Conservation (phyloP, 225 moss, liverwort and hornwort genomes). For the Thuidium tamariscinum region DNA sequence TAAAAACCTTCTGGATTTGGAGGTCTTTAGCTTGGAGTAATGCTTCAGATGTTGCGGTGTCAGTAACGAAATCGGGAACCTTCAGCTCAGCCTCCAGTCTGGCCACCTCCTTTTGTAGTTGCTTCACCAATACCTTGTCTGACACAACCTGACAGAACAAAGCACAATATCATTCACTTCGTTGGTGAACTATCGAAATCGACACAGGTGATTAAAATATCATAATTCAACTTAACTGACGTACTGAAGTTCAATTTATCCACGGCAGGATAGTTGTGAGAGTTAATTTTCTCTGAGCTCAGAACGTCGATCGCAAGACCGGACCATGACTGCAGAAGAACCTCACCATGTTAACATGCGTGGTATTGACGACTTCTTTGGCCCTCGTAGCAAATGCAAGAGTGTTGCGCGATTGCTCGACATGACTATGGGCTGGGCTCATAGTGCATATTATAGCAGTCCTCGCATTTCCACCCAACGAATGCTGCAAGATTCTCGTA, state of each 20-base stretch:
- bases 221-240: neutral
- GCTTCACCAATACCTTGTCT: conserved; percentile 88
- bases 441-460: conserved; percentile 99
- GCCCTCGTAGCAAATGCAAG: conserved; percentile 93
- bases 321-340: neutral
- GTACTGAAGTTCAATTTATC: neutral
- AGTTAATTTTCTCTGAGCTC: neutral
- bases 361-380: conserved; percentile 93
- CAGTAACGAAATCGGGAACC: conserved; percentile 41
- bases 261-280: neutral
- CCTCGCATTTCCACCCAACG: conserved; percentile 91
- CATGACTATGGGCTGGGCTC: conserved; percentile 94
- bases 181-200: neutral
- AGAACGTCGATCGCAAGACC: neutral
- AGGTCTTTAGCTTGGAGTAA: conserved; percentile 88
- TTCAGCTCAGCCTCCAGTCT: conserved; percentile 88
- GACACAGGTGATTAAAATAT: neutral
- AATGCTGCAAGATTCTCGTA: conserved; percentile 93
- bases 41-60: conserved; percentile 54
- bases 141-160: conserved; percentile 59
- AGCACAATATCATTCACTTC: neutral
- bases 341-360: conserved; percentile 81
- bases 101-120: conserved; percentile 87
- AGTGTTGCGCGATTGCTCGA: conserved; percentile 93
- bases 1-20: conserved; percentile 65